phyloP scores from a whole-genome alignment of 352 stramenopile genomes.

The Pythium insidiosum region DNA sequence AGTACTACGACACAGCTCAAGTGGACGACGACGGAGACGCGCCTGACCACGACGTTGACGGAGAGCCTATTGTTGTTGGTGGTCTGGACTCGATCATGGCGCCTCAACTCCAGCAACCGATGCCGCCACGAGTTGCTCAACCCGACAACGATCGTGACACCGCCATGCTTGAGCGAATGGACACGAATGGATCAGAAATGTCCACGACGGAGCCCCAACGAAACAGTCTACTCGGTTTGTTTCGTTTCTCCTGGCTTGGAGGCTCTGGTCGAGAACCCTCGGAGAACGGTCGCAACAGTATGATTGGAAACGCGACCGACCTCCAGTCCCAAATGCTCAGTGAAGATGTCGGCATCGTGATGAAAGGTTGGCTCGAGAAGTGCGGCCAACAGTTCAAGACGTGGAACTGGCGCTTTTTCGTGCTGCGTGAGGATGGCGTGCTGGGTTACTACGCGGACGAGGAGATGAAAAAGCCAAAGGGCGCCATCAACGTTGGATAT shows the following conservation, averaged over 20 bases:
- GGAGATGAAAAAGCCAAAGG: slow-evolving; percentile 67
- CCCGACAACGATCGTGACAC: too few species aligned
- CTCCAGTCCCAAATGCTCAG: slow-evolving; percentile 23
- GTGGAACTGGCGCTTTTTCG: slow-evolving; percentile 87
- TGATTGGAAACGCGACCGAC: slow-evolving; percentile 16
- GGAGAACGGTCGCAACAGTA: slow-evolving; percentile 15
- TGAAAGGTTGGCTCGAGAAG: slow-evolving; percentile 85
- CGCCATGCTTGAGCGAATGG: too few species aligned
- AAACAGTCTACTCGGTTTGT: slow-evolving; percentile 31
- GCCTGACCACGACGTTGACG: too few species aligned
- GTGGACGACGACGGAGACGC: too few species aligned
- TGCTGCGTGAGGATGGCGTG: slow-evolving; percentile 70
- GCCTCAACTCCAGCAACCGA: too few species aligned
- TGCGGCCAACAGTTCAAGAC: slow-evolving; percentile 86
- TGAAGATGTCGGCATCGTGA: slow-evolving; percentile 60
- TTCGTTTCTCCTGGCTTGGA: slow-evolving; percentile 53
- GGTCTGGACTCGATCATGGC: too few species aligned
- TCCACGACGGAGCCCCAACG: slow-evolving; percentile 11
- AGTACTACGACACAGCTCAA: too few species aligned
- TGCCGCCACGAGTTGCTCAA: too few species aligned
- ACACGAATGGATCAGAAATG: too few species aligned
- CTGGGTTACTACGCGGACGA: slow-evolving; percentile 79
- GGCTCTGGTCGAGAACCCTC: slow-evolving; percentile 18
- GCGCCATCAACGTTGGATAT: slow-evolving; percentile 68
- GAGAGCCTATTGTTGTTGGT: too few species aligned